phyloP scores from a whole-genome alignment of 2,329 filamentous ascomycete genomes.

The Aspergillus sp. region DNA sequence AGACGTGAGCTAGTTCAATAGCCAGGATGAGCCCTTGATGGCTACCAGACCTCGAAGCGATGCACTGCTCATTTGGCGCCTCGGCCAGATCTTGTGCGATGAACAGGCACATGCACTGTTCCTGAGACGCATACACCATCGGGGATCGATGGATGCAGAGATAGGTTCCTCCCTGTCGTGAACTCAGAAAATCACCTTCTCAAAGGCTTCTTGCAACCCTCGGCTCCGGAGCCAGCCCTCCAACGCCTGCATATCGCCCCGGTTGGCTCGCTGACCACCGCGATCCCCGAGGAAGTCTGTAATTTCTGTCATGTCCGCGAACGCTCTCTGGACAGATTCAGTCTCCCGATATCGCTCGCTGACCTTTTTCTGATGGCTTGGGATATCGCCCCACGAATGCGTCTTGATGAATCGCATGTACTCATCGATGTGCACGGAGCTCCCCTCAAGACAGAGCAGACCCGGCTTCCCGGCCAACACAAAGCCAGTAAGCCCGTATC shows the following conservation, averaged over 20 bases:
- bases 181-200: slow-evolving; percentile 33
- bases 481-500: slow-evolving; percentile 57
- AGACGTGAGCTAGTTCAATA: too few relatives aligned
- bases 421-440: slow-evolving; percentile 49
- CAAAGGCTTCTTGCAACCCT: slow-evolving; percentile 31
- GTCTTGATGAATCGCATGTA: slow-evolving; percentile 66
- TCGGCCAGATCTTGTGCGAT: too few relatives aligned
- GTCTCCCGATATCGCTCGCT: slow-evolving; percentile 48
- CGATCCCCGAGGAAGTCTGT: slow-evolving; percentile 32
- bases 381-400: slow-evolving; percentile 63
- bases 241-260: slow-evolving; percentile 36
- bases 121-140: too few relatives aligned
- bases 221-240: slow-evolving; percentile 27
- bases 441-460: slow-evolving; percentile 35
- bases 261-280: slow-evolving; percentile 32
- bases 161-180: too few relatives aligned
- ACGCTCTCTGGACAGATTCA: slow-evolving; percentile 41
- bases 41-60: too few relatives aligned
- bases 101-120: too few relatives aligned
- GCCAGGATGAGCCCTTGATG: too few relatives aligned
- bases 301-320: slow-evolving; percentile 32
- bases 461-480: slow-evolving; percentile 62
- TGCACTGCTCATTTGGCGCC: too few relatives aligned
- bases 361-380: slow-evolving; percentile 62
- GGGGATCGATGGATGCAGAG: neutral